Conservation (phyloP, 805 yeast genomes). For the Wickerhamiella nectarea region DNA sequence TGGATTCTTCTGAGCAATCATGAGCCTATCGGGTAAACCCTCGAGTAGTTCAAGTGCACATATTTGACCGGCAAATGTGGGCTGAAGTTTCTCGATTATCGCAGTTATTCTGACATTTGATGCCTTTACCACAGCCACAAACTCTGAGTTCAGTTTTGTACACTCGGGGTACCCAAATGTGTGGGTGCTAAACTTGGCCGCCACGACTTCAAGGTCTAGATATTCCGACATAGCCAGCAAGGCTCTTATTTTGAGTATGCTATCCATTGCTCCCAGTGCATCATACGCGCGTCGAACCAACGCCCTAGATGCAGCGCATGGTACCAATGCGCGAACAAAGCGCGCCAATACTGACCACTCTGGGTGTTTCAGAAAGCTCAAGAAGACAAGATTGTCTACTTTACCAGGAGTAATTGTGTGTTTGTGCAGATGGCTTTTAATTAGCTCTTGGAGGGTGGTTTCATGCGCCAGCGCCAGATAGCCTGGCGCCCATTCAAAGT, state of each 20-base stretch:
- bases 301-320: too few relatives aligned
- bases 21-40: too few relatives aligned
- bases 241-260: background rate
- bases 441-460: background rate
- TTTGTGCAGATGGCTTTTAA: too few relatives aligned
- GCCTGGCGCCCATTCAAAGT: background rate
- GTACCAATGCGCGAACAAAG: too few relatives aligned
- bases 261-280: too few relatives aligned
- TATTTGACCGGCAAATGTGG: background rate
- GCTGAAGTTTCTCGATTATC: background rate
- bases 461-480: background rate
- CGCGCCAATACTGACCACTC: too few relatives aligned
- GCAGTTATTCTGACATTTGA: background rate
- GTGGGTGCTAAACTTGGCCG: background rate
- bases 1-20: too few relatives aligned
- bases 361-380: too few relatives aligned
- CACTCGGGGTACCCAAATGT: background rate
- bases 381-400: too few relatives aligned
- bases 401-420: too few relatives aligned
- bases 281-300: too few relatives aligned
- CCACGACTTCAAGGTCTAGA: background rate
- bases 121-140: background rate
- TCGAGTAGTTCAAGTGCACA: background rate
- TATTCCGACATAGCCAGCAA: background rate
- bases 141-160: background rate